Evolutionary conservation across 805 yeast species (phyloP), one percentile per base, ranked within the genome.

Genomic region (Blastobotrys terrestris): DNA sequence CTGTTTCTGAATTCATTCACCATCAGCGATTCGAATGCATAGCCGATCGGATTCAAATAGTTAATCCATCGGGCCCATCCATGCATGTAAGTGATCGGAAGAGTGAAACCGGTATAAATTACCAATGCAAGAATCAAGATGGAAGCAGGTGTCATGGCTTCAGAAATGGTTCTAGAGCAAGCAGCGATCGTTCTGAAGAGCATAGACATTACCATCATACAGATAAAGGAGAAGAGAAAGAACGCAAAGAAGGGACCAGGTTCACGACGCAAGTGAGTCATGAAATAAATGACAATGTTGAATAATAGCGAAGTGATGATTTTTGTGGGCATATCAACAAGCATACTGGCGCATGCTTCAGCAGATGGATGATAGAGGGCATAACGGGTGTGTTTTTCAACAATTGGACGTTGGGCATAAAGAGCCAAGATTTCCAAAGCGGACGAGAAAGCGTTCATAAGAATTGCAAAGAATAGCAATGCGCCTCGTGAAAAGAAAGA

Each of bases 311-410:
- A 67, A 15, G 73, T 67, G 11, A 70, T 40, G 16, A 78, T 43
- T 61, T 80, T 79, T 47, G 73, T 63, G 3, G 85, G 86, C 39
- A 81, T 57, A 59, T 83, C 85, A 6, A 84, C 73, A n/a, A 81
- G 56, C 53, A 83, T 73, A 2, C 83, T 77, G 0, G 86, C 83
- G 44, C 83, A 60, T 0, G 87, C 85, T 60, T 83, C 84, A 3
- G 87, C 83, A 50, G 80, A 70, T 11, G 85, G 84, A 56, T 77
- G 82, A 58, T 81, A 81, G 41, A 82, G 63, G 1, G 83, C 80
- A 58, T 75, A 81, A 22, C 74, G 73, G 57, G 76, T 76, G 56
- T 81, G 87, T 61, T 82, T 81, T 58, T 78, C 81, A 40, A 80
- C 77, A 55, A 82, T 74, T 16, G 79, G 76, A 61, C 86, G 74